phyloP scores from a whole-genome alignment of 2,329 filamentous ascomycete species.

The Didymellaceae sp. region DNA sequence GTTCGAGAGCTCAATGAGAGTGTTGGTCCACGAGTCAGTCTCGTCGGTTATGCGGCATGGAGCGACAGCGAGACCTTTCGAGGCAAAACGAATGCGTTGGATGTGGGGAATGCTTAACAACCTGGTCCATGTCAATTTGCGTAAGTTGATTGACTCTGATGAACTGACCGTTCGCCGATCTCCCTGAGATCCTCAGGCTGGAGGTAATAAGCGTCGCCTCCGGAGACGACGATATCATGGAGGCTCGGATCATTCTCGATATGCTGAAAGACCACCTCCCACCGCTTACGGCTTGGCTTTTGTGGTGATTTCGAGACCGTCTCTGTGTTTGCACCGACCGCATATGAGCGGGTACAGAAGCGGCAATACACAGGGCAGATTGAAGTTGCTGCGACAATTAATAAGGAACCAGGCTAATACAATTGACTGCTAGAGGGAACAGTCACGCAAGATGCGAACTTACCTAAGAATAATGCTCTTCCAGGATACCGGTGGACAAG shows the following conservation, averaged over 20 bases:
- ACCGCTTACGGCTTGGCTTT: constrained; percentile 54
- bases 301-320: constrained; percentile 52
- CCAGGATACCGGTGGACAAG: constrained; percentile 70
- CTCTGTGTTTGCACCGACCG: constrained; percentile 63
- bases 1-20: constrained; percentile 60
- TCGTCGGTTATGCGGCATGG: constrained; percentile 63
- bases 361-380: constrained; percentile 69
- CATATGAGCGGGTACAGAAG: constrained; percentile 68
- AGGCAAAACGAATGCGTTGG: constrained; percentile 65
- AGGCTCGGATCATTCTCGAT: constrained; percentile 59
- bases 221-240: constrained; percentile 67
- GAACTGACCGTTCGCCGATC: constrained; percentile 56
- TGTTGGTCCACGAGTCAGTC: constrained; percentile 60
- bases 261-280: constrained; percentile 64
- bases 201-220: constrained; percentile 67
- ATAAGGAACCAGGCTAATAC: not conserved
- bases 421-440: not conserved
- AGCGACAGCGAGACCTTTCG: constrained; percentile 66
- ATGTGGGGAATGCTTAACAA: constrained; percentile 65
- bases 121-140: constrained; percentile 28
- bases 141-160: too few relatives aligned
- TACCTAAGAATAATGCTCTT: constrained; percentile 68
- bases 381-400: constrained; percentile 53
- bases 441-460: too few relatives aligned
- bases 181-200: constrained; percentile 58